A percentile compares a stretch with the other conserved stretches of the same genome.
phyloP scores from a whole-genome alignment of 2,329 filamentous ascomycete genomes.

The Colletotrichum sp. region DNA sequence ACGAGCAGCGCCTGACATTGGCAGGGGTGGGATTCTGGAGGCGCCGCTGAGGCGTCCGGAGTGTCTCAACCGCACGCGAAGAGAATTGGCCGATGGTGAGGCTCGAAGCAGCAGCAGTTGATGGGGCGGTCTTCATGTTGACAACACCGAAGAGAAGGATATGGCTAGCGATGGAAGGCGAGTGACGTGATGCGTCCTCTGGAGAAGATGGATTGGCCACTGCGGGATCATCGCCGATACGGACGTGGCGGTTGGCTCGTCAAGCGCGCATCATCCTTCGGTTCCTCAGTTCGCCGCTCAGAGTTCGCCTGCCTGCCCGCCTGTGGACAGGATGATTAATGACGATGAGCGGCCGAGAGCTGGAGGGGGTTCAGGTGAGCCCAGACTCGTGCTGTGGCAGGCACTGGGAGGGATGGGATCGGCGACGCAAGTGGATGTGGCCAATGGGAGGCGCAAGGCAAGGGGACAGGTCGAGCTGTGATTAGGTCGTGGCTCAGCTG shows the following conservation, averaged over 20 bases:
- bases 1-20: not conserved
- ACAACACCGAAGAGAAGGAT: not conserved
- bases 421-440: not conserved
- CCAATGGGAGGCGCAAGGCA: conserved; percentile 1
- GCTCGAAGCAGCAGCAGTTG: not conserved
- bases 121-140: not conserved
- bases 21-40: not conserved
- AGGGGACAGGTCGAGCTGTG: conserved; percentile 1
- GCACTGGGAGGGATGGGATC: conserved; percentile 6
- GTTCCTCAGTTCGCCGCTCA: not conserved
- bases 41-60: not conserved
- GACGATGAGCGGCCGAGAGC: not conserved
- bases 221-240: not conserved
- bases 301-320: not conserved
- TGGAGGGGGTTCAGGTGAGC: conserved; percentile 6
- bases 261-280: not conserved
- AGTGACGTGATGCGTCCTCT: not conserved
- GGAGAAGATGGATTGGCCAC: not conserved
- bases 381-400: not conserved
- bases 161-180: not conserved
- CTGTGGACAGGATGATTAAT: not conserved
- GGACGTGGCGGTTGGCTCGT: not conserved
- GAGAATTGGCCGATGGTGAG: not conserved
- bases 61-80: not conserved
- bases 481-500: conserved; percentile 13